phyloP scores from a whole-genome alignment of 2,329 filamentous ascomycete species.

The Nakataea oryzae region DNA sequence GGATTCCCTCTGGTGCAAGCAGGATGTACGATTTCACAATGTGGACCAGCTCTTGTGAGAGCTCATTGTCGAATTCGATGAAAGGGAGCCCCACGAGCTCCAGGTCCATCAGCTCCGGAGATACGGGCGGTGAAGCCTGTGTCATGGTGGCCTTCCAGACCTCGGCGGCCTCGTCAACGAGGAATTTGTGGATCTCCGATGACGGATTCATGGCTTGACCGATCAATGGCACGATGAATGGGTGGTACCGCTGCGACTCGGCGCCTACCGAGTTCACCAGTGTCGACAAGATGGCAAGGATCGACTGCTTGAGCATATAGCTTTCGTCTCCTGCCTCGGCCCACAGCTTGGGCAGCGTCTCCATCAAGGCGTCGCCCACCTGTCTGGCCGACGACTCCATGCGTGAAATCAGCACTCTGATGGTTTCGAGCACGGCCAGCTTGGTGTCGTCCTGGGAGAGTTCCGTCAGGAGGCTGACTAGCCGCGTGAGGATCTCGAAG shows the following conservation, averaged over 20 bases:
- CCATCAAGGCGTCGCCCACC: constrained; percentile 72
- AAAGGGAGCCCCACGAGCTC: constrained; percentile 54
- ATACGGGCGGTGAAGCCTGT: constrained; percentile 52
- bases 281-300: constrained; percentile 74
- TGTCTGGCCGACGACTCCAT: constrained; percentile 62
- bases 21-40: constrained; percentile 63
- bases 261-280: constrained; percentile 79
- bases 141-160: constrained; percentile 71
- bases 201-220: constrained; percentile 66
- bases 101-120: constrained; percentile 51
- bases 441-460: constrained; percentile 81
- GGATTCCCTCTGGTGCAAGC: constrained; percentile 56
- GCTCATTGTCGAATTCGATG: constrained; percentile 55
- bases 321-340: constrained; percentile 68
- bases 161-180: constrained; percentile 86
- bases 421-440: constrained; percentile 78
- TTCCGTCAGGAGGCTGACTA: constrained; percentile 70
- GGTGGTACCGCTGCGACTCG: constrained; percentile 68
- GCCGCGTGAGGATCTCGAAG: constrained; percentile 56
- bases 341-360: constrained; percentile 74
- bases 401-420: constrained; percentile 68
- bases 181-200: constrained; percentile 66
- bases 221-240: constrained; percentile 72
- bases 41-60: constrained; percentile 48
- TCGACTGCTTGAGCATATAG: constrained; percentile 87